Evolutionary conservation across 2,329 filamentous ascomycete genomes (phyloP).

Genomic region (Fusarium tanahbumbuense): DNA sequence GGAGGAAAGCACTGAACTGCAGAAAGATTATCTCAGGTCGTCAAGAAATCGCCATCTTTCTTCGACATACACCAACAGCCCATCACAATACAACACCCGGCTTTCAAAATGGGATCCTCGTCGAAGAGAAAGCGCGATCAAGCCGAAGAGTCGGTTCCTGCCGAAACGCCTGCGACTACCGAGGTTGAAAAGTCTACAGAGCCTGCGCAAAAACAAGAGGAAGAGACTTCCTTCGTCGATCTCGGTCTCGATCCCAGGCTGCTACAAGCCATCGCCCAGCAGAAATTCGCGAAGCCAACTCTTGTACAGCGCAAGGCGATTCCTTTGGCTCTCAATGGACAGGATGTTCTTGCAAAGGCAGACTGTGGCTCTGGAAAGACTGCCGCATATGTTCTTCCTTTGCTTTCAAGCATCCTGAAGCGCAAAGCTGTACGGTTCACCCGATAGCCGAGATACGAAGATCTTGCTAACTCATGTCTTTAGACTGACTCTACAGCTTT

Average conservation of each 20-base stretch:
- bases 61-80: constrained; percentile 21
- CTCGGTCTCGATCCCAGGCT: constrained; percentile 87
- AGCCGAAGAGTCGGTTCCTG: constrained; percentile 60
- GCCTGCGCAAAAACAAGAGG: constrained; percentile 35
- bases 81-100: constrained; percentile 49
- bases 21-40: constrained; percentile 31
- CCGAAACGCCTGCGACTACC: constrained; percentile 43
- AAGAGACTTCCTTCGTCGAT: constrained; percentile 73
- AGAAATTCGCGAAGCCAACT: constrained; percentile 89
- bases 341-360: constrained; percentile 90
- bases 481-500: constrained; percentile 63
- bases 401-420: constrained; percentile 86
- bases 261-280: constrained; percentile 84
- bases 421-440: constrained; percentile 70
- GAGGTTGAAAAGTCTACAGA: constrained; percentile 45
- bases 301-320: constrained; percentile 88
- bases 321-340: constrained; percentile 85
- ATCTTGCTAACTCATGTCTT: constrained; percentile 12
- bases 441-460: neutral
- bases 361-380: constrained; percentile 98
- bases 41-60: constrained; percentile 40
- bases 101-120: constrained; percentile 45
- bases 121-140: constrained; percentile 72
- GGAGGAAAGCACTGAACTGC: constrained; percentile 37
- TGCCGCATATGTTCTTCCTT: constrained; percentile 90